Evolutionary conservation across 768 basidiomycete species (phyloP), one percentile per base, ranked within the genome.

Genomic region (Boletus eberwhitei): DNA sequence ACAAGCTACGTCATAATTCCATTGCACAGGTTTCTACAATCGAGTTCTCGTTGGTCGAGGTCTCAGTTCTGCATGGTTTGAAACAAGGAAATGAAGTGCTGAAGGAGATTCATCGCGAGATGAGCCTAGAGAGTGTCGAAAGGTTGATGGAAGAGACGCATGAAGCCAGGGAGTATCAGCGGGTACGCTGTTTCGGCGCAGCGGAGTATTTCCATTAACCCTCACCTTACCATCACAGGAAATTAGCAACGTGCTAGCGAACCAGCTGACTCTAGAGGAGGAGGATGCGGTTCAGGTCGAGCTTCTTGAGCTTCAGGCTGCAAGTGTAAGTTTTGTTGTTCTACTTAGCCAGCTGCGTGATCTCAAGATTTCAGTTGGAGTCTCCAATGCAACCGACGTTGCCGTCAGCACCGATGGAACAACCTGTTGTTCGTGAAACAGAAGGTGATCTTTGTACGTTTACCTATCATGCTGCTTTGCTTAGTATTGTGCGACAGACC

Each of bases 211-310:
- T 44, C 14, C 29, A 2, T n/a, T 17, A 22, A 26, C 26, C 36
- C 52, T 43, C 51, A 50, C 38, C n/a, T 41, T 53, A 19, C 45
- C 34, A 26, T 13, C 46, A 5, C 62, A 99, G 97, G 97, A 99
- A 82, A 87, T 99, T 48, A 81, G 88, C 57, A 87, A 91, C 67
- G 82, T 96, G 75, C 76, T 99, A 21, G 81, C 87, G 46, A 92
- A 87, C 60, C 85, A 78, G 39, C 79, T 99, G 57, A 87, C 88
- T 2, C 68, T 86, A 13, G 94, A 96, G 42, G 97, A 99, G 43
- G 97, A 99, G 67, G 95, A 97, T 39, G 88, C 86, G 16, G 96
- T 99, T 0, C 91, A 95, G 66, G 77, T 77, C 6, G 97, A 99
- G 67, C 75, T 99, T 26, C 74, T 72, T 26, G 76, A 79, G 48